phyloP scores from a whole-genome alignment of 2,329 filamentous ascomycete species.

The Thielaviopsis ethacetica region DNA sequence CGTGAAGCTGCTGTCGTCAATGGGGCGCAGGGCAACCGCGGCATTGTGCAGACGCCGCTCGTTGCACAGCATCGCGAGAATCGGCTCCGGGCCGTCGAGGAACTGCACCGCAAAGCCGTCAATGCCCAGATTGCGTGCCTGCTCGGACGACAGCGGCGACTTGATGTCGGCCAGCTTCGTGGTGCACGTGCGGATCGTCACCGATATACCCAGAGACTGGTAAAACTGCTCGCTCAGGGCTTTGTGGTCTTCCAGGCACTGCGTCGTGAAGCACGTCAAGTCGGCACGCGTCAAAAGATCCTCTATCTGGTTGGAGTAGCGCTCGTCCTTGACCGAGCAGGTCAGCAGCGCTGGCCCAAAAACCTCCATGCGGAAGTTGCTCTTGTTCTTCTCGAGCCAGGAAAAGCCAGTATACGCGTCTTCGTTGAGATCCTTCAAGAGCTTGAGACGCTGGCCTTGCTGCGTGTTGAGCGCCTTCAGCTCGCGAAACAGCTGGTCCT shows the following conservation, averaged over 20 bases:
- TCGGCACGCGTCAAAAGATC: constrained; percentile 33
- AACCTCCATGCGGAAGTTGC: constrained; percentile 56
- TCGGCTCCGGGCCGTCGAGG: constrained; percentile 62
- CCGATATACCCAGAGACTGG: constrained; percentile 45
- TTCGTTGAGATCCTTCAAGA: constrained; percentile 40
- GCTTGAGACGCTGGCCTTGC: constrained; percentile 54
- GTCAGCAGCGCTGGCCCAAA: constrained; percentile 68
- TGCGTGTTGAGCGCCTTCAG: constrained; percentile 52
- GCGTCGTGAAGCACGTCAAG: constrained; percentile 56
- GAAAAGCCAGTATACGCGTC: constrained; percentile 59
- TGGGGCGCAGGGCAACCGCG: constrained; percentile 46
- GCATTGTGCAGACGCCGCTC: constrained; percentile 52
- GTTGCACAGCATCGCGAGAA: constrained; percentile 76
- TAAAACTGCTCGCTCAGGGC: constrained; percentile 52
- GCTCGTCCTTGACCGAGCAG: constrained; percentile 61
- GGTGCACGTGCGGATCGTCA: constrained; percentile 52
- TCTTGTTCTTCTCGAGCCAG: constrained; percentile 62
- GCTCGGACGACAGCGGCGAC: constrained; percentile 35
- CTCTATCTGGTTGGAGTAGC: constrained; percentile 42
- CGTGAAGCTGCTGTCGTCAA: constrained; percentile 52
- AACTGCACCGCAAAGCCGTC: constrained; percentile 69
- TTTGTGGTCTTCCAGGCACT: constrained; percentile 58
- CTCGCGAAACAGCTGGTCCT: constrained; percentile 26
- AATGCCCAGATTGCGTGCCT: constrained; percentile 46
- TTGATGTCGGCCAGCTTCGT: constrained; percentile 37